A percentile compares a stretch with the other conserved stretches of the same genome.
Evolutionary conservation across 352 stramenopile genomes (phyloP).

Genomic region (Phytophthora cryptogea): DNA sequence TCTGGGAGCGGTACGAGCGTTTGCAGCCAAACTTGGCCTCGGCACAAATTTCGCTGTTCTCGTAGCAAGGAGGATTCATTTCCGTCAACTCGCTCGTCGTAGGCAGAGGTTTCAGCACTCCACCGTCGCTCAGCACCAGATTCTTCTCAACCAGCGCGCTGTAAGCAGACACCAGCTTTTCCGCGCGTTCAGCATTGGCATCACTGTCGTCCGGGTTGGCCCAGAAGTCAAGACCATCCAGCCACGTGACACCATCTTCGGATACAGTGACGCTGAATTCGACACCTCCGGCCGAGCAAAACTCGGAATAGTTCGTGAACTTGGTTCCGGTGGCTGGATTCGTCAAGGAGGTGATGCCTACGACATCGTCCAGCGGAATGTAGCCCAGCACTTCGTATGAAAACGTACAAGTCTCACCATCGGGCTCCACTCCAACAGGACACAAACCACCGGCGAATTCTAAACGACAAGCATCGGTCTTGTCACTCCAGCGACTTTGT

Average conservation of each 20-base stretch:
- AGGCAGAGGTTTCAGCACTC: slow-evolving; percentile 53
- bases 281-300: slow-evolving; percentile 54
- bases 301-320: slow-evolving; percentile 61
- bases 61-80: slow-evolving; percentile 62
- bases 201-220: slow-evolving; percentile 42
- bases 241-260: slow-evolving; percentile 30
- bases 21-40: slow-evolving; percentile 53
- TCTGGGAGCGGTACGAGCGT: slow-evolving; percentile 56
- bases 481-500: slow-evolving; percentile 40
- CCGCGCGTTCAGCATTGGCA: slow-evolving; percentile 50
- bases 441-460: slow-evolving; percentile 53
- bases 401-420: slow-evolving; percentile 68
- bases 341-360: slow-evolving; percentile 67
- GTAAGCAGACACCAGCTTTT: slow-evolving; percentile 58
- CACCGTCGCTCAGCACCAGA: slow-evolving; percentile 38
- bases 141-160: slow-evolving; percentile 33
- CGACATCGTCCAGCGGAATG: slow-evolving; percentile 65
- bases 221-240: slow-evolving; percentile 71
- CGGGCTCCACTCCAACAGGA: slow-evolving; percentile 46
- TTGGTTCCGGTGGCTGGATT: slow-evolving; percentile 42
- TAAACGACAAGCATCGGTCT: slow-evolving; percentile 44
- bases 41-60: slow-evolving; percentile 58
- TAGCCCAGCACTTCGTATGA: slow-evolving; percentile 67
- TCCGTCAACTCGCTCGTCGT: slow-evolving; percentile 25
- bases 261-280: slow-evolving; percentile 52